These are phyloP conservation scores for Penicillium lagena DNA, from an alignment of 495 filamentous ascomycete species.

Conservation along the genomic window DNA sequence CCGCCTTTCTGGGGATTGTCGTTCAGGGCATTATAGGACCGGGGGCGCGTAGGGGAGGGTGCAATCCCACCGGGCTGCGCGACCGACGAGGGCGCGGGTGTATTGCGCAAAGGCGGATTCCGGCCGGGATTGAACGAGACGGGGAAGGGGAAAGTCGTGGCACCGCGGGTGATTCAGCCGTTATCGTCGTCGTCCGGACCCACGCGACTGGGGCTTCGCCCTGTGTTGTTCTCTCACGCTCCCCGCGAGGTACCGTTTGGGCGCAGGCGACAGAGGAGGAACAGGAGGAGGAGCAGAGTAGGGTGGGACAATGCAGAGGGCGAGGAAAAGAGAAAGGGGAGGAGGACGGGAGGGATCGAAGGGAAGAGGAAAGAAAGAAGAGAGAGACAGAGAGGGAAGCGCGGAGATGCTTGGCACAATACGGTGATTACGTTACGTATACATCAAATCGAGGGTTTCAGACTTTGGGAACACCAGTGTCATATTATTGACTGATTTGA, in stretches of 20 bases:
- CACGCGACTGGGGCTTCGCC: no score
- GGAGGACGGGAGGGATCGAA: background rate
- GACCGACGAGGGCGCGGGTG: background rate
- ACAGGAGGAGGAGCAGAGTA: no score
- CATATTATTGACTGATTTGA: no score
- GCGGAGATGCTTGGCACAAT: background rate
- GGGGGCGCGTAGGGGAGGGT: background rate
- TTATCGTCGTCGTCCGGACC: no score
- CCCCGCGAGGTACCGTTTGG: no score
- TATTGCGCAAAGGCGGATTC: no score
- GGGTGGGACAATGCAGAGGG: background rate
- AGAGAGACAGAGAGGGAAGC: background rate
- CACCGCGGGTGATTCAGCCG: background rate
- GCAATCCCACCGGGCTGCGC: conserved; percentile 3
- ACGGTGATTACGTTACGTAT: conserved; percentile 1
- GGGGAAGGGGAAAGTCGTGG: background rate
- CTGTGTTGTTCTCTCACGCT: no score
- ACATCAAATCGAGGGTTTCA: no score
- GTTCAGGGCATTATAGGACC: conserved; percentile 13
- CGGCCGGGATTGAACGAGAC: background rate
- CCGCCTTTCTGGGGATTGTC: background rate
- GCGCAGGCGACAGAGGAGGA: no score
- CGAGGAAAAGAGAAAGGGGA: background rate
- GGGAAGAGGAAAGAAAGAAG: conserved; percentile 2
- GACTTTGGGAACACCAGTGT: background rate